A percentile compares a stretch with the other conserved stretches of the same genome.
These are phyloP conservation scores for Ganoderma sp. DNA, from an alignment of 1,284 basidiomycete species.

Conservation along the genomic window DNA sequence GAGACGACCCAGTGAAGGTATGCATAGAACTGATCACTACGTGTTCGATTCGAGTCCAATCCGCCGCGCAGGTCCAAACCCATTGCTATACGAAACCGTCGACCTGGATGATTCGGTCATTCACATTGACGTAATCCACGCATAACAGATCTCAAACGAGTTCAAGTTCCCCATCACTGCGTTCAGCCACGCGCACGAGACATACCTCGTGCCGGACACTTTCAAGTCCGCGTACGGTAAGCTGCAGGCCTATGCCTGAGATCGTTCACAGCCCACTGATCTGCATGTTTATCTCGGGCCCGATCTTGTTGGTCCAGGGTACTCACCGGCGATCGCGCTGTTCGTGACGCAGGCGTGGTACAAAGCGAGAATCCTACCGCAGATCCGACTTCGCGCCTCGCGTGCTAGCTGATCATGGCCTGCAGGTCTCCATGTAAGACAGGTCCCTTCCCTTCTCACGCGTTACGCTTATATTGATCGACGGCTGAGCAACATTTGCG, in stretches of 20 bases:
- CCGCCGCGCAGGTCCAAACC: slow-evolving; percentile 62
- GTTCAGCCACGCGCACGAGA: slow-evolving; percentile 88
- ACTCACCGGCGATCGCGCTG: too few species aligned
- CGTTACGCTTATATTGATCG: background rate
- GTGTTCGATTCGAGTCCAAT: too few species aligned
- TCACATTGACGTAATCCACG: background rate
- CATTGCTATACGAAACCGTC: slow-evolving; percentile 63
- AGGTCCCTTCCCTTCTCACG: slow-evolving; percentile 4
- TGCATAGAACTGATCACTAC: too few species aligned
- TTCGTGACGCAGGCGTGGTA: slow-evolving; percentile 44
- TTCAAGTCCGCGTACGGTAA: slow-evolving; percentile 71
- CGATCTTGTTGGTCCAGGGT: background rate
- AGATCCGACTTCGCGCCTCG: slow-evolving; percentile 86
- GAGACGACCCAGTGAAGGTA: too few species aligned
- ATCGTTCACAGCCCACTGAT: slow-evolving; percentile 46
- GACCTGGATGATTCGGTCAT: slow-evolving; percentile 59
- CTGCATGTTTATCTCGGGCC: background rate
- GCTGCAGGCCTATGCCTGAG: slow-evolving; percentile 63
- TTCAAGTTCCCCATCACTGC: slow-evolving; percentile 84
- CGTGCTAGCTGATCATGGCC: slow-evolving; percentile 76
- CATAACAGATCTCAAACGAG: slow-evolving; percentile 65
- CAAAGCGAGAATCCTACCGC: slow-evolving; percentile 71
- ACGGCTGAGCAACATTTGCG: background rate
- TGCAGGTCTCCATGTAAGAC: slow-evolving; percentile 84
- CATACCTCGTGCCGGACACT: slow-evolving; percentile 84